A percentile compares a stretch with the other conserved stretches of the same genome.
Conservation (phyloP, 257 asterid genomes). For the Ballota nigra region DNA sequence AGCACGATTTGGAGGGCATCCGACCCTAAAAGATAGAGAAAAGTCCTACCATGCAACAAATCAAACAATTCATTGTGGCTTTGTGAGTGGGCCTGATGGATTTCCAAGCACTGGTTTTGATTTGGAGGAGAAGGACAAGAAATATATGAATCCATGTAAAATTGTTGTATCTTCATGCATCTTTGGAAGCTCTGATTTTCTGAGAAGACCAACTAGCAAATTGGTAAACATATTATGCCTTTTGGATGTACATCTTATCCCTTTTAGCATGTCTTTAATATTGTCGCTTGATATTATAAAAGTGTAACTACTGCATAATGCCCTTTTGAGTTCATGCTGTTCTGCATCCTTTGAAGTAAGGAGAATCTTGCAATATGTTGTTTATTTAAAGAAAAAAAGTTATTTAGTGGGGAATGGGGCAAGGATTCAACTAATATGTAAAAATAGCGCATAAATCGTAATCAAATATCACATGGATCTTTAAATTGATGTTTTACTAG, state of each 20-base stretch:
- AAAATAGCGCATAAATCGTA: neutral
- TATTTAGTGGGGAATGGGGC: neutral
- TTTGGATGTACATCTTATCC: neutral
- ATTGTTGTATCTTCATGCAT: slow-evolving; percentile 86
- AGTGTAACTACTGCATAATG: neutral
- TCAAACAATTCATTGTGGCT: slow-evolving; percentile 88
- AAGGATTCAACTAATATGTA: neutral
- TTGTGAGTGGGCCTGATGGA: slow-evolving; percentile 58
- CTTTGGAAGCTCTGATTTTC: slow-evolving; percentile 89
- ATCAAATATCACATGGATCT: neutral
- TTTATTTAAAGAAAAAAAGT: neutral
- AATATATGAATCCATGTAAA: slow-evolving; percentile 55
- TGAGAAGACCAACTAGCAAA: slow-evolving; percentile 91
- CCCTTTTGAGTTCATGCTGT: slow-evolving; percentile 9
- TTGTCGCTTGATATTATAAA: neutral
- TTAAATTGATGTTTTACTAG: neutral
- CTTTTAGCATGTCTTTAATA: neutral
- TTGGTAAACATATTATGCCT: slow-evolving; percentile 46
- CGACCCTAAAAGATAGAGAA: slow-evolving; percentile 67
- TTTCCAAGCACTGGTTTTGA: slow-evolving; percentile 75
- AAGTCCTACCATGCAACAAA: slow-evolving; percentile 63
- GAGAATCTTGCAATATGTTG: neutral
- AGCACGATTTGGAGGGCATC: slow-evolving; percentile 89
- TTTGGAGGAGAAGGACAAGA: slow-evolving; percentile 62
- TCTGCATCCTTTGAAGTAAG: neutral